A percentile compares a stretch with the other conserved stretches of the same genome.
These are phyloP conservation scores for Pythium apleroticum DNA, from an alignment of 352 stramenopile species.

Conservation along the genomic window DNA sequence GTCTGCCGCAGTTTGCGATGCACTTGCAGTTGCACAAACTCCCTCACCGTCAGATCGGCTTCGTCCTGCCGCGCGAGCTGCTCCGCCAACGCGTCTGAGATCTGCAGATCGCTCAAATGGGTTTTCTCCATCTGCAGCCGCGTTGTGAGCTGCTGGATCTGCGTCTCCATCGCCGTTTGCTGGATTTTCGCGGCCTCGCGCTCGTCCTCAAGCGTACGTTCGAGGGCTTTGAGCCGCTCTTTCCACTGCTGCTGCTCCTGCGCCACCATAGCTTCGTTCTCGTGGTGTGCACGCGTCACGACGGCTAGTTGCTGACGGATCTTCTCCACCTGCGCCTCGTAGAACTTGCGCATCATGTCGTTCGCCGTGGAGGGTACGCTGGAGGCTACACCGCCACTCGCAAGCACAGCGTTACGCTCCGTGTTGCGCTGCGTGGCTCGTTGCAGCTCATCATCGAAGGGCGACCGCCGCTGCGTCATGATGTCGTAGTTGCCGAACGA, in stretches of 20 bases:
- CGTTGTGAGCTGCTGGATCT: constrained; percentile 30
- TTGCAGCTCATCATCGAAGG: constrained; percentile 65
- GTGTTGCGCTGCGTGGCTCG: constrained; percentile 20
- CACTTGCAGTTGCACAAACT: constrained; percentile 60
- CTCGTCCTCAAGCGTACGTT: constrained; percentile 25
- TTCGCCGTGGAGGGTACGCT: constrained; percentile 7
- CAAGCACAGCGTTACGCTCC: neutral
- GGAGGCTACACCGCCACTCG: neutral
- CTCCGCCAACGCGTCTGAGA: constrained; percentile 61
- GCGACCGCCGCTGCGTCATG: constrained; percentile 18
- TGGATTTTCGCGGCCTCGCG: neutral
- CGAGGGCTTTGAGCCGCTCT: constrained; percentile 17
- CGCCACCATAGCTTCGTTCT: constrained; percentile 48
- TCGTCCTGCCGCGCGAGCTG: constrained; percentile 58
- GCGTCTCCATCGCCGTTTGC: constrained; percentile 24
- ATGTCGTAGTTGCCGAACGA: constrained; percentile 68
- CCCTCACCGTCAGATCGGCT: constrained; percentile 53
- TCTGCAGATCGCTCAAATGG: constrained; percentile 59
- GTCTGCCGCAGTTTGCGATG: constrained; percentile 43
- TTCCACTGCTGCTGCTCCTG: constrained; percentile 41
- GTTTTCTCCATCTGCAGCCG: constrained; percentile 61
- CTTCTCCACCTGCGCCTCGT: constrained; percentile 79
- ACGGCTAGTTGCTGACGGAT: constrained; percentile 59
- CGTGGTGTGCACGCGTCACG: constrained; percentile 43
- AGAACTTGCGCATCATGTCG: constrained; percentile 77